Percentiles rank a stretch among this genome's conserved stretches.
phyloP scores from a whole-genome alignment of 352 stramenopile genomes.

The Globisporangium camurandrum region DNA sequence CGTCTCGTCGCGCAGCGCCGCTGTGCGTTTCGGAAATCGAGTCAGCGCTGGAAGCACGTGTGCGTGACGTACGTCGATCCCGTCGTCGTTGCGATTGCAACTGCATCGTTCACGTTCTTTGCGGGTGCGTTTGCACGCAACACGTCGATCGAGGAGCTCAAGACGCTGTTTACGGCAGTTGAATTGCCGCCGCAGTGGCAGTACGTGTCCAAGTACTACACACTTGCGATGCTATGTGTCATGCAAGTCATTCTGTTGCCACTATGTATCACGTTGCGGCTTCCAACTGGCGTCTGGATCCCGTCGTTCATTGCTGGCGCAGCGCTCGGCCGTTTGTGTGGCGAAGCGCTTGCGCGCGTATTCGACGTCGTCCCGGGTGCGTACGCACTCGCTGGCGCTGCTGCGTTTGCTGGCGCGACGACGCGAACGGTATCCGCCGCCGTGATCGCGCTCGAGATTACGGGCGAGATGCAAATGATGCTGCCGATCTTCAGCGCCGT shows the following conservation, averaged over 20 bases:
- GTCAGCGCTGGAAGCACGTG: constrained; percentile 37
- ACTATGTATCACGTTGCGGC: constrained; percentile 72
- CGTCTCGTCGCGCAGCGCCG: constrained; percentile 43
- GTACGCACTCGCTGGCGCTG: constrained; percentile 75
- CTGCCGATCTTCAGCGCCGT: constrained; percentile 74
- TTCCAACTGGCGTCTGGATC: constrained; percentile 80
- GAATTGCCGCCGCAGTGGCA: constrained; percentile 41
- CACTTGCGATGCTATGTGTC: constrained; percentile 33
- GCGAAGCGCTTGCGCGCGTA: constrained; percentile 30
- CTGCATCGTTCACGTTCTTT: constrained; percentile 61
- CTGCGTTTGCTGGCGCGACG: constrained; percentile 55
- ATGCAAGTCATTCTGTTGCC: constrained; percentile 63
- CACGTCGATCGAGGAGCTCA: constrained; percentile 51
- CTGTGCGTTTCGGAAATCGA: constrained; percentile 24
- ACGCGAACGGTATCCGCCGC: constrained; percentile 77
- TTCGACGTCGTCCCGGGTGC: constrained; percentile 43
- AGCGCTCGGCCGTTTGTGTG: constrained; percentile 71
- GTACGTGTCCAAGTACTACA: constrained; percentile 59
- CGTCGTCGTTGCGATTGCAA: constrained; percentile 52
- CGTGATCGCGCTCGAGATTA: constrained; percentile 86
- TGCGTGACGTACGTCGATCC: constrained; percentile 64
- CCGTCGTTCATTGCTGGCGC: constrained; percentile 83
- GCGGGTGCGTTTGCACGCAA: constrained; percentile 53
- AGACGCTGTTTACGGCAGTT: constrained; percentile 48
- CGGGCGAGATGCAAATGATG: constrained; percentile 72